Percentiles rank a stretch among this genome's conserved stretches.
phyloP scores from a whole-genome alignment of 805 yeast species.

The Candida nitratophila region DNA sequence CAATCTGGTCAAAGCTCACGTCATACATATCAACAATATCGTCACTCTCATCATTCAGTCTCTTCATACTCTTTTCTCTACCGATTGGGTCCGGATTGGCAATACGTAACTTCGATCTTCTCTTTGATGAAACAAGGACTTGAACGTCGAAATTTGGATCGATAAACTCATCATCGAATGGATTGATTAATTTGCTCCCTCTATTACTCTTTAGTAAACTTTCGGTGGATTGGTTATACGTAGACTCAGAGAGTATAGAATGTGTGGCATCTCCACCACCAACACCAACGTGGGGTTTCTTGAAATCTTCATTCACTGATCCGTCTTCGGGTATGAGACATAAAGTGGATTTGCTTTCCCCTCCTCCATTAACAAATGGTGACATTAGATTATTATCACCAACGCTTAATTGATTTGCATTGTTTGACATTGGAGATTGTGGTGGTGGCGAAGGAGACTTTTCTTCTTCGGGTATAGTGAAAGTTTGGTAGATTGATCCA shows the following conservation, averaged over 20 bases:
- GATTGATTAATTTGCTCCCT: neutral
- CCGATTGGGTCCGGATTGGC: slow-evolving; percentile 47
- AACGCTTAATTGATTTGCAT: neutral
- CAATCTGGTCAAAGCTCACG: slow-evolving; percentile 5
- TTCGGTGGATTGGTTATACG: neutral
- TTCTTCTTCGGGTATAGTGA: slow-evolving; percentile 1
- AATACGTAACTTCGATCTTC: slow-evolving; percentile 53
- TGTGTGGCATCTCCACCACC: neutral
- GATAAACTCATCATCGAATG: slow-evolving; percentile 29
- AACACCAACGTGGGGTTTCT: neutral
- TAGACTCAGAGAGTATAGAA: neutral
- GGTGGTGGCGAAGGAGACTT: neutral
- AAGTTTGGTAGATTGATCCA: neutral
- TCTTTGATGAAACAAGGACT: slow-evolving; percentile 58
- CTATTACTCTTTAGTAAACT: neutral
- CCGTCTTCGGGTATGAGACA: slow-evolving; percentile 20
- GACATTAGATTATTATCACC: neutral
- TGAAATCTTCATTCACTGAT: slow-evolving; percentile 9
- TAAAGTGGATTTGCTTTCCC: slow-evolving; percentile 11
- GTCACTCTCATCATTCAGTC: neutral
- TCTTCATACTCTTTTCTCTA: neutral
- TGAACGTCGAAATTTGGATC: slow-evolving; percentile 58
- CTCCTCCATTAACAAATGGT: neutral
- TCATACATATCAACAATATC: neutral
- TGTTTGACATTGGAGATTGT: neutral